Base-by-base conservation (phyloP, 257 asterid species). In the Solanum chmielewskii region DNA sequence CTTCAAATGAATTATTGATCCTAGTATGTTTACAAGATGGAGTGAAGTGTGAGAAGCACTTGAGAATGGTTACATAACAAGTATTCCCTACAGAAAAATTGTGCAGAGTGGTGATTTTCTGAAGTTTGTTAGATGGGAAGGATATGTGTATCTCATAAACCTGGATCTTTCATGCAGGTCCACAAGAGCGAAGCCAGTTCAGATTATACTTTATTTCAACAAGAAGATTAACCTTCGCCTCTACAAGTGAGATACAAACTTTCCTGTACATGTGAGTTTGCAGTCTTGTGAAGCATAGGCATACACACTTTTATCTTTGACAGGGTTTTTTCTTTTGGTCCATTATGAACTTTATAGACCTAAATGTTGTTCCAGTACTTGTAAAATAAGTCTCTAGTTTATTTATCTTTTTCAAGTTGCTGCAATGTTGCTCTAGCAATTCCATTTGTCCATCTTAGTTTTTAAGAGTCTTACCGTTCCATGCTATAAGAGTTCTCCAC, bases 121-220 rank as follows among this genome's bases (percentile, higher is more conserved):
- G 27, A 76, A n/a, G 59, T n/a, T 41, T 47, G 29, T 45, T 21
- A 59, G 56, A n/a, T 27, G 35, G 35, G 42, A 47, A 27, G 37
- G 21, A 31, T 16, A 68, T 31, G 47, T 29, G 35, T 44, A n/a
- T 23, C 86, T 82, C 74, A 85, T 73, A 21, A 74, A 80, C 52
- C 29, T 21, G 59, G 20, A 37, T 82, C 59, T 74, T 86, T 69
- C 84, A 41, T 90, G 95, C 94, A 96, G 99, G 97, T 93, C 68
- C 87, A 91, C 35, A 96, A 95, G 92, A 93, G 92, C 21, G 98
- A 95, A 90, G 91, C 94, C 4, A 85, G 93, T 91, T 94, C 99
- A 37, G 94, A 92, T 87, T 95, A 93, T 89, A 91, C 92, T 84
- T 92, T 93, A 89, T 95, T 94, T 90, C 98, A 89, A 90, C 97